Base-by-base conservation (phyloP, 768 basidiomycete species). In the Hypsizygus marmoreus region DNA sequence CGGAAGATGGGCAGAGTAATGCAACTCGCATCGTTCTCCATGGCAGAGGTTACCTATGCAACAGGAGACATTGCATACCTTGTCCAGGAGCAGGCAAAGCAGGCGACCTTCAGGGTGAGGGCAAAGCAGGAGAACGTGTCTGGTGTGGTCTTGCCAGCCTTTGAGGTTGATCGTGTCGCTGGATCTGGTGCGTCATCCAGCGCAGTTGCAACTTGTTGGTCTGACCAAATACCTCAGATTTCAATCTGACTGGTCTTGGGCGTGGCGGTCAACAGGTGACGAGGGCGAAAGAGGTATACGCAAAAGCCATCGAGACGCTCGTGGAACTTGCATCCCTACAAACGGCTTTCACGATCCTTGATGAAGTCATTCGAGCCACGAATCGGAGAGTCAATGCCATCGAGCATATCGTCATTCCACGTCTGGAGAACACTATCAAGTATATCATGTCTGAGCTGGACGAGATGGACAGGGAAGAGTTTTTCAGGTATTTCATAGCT, bases 351-450 rank as follows among this genome's bases (percentile, higher is more conserved):
- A 95, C 87, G 46, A 97, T 98, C 55, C 81, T 99, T 28, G 97
- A 99, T 68, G 97, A 98, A 69, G 97, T 98, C 49, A 99, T 99
- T 60, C 89, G 92, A 36, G 93, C 95, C n/a, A 98, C 97, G 28
- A 99, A 98, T 67, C 89, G 97, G 40, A 85, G 97, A 52, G 97
- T 99, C 30, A 99, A 99, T 61, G 97, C 97, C 2, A 95, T 99
- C 54, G 97, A 99, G 59, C 93, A 99, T 63, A 85, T 99, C 54
- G 76, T 99, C 57, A 97, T 99, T 47, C 97, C 97, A 13, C 80
- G 88, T 33, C 72, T 99, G 39, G 95, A 98, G 35, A 97, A 97
- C 67, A 98, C 97, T 11, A 92, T 99, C 75, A 91, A 91, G 60
- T 99, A 97, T 65, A 97, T 99, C 64, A 78, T 93, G 60, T 95